phyloP scores from a whole-genome alignment of 31 red algal genomes.

The Asparagopsis taxiformis region DNA sequence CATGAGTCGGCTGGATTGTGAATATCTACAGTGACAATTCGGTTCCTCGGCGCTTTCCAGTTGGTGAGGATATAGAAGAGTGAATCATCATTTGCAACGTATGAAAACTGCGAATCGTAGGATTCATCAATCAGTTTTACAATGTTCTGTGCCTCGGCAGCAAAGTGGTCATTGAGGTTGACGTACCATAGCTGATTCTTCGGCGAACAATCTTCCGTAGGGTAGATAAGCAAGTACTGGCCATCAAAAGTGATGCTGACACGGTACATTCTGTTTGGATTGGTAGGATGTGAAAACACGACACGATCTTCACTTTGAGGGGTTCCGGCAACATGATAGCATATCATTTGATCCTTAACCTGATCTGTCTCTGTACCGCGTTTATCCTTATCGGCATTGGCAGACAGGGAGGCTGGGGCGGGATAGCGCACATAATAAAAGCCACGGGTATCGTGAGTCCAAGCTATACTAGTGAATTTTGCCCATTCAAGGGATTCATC shows the following conservation, averaged over 20 bases:
- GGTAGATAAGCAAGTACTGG: conserved; percentile 52
- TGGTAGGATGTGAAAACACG: conserved; percentile 44
- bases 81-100: conserved; percentile 67
- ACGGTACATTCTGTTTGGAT: conserved; percentile 62
- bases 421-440: conserved; percentile 87
- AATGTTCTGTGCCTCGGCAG: conserved; percentile 40
- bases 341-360: conserved; percentile 40
- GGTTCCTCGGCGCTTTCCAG: conserved; percentile 75
- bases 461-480: conserved; percentile 75
- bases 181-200: conserved; percentile 73
- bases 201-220: conserved; percentile 63
- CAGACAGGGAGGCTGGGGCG: conserved; percentile 50
- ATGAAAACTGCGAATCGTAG: conserved; percentile 60
- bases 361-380: conserved; percentile 71
- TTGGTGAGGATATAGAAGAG: conserved; percentile 66
- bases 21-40: conserved; percentile 46
- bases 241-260: conserved; percentile 61
- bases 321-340: conserved; percentile 63
- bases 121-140: conserved; percentile 47
- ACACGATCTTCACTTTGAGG: conserved; percentile 62
- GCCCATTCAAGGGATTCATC: conserved; percentile 72
- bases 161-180: conserved; percentile 42
- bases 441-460: conserved; percentile 63
- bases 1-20: conserved; percentile 21
- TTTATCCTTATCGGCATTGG: conserved; percentile 49